phyloP scores from a whole-genome alignment of 495 filamentous ascomycete species.

The Pseudoneurospora amorphoporcata region DNA sequence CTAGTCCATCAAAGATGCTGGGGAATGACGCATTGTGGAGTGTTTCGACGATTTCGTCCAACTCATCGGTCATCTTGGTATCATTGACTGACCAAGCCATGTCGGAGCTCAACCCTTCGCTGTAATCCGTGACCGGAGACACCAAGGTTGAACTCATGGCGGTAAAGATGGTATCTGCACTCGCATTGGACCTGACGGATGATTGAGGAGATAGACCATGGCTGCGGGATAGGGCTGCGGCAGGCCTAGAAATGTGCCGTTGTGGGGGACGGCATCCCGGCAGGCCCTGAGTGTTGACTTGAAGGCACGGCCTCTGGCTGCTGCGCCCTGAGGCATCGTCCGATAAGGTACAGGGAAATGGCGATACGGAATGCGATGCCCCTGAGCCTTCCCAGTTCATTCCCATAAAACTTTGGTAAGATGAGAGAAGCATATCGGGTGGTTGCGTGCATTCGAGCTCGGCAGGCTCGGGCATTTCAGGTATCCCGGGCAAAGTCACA shows the following conservation, averaged over 20 bases:
- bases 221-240: slow-evolving; percentile 11
- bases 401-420: background rate
- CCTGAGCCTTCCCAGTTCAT: background rate
- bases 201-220: slow-evolving; percentile 29
- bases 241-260: slow-evolving; percentile 11
- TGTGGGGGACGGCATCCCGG: slow-evolving; percentile 13
- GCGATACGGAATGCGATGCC: background rate
- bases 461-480: background rate
- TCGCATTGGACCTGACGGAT: slow-evolving; percentile 28
- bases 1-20: background rate
- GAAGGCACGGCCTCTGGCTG: slow-evolving; percentile 11
- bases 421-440: background rate
- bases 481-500: background rate
- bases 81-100: background rate
- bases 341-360: background rate
- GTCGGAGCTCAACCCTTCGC: slow-evolving; percentile 4
- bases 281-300: slow-evolving; percentile 21
- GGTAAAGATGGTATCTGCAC: slow-evolving; percentile 23
- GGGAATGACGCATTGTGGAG: background rate
- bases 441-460: slow-evolving; percentile 24
- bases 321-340: slow-evolving; percentile 4
- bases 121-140: slow-evolving; percentile 27
- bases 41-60: background rate
- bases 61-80: background rate
- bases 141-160: slow-evolving; percentile 5